A percentile compares a stretch with the other conserved stretches of the same genome.
These are phyloP conservation scores for Ochromonas danica DNA, from an alignment of 108 stramenopile species.

Conservation along the genomic window DNA sequence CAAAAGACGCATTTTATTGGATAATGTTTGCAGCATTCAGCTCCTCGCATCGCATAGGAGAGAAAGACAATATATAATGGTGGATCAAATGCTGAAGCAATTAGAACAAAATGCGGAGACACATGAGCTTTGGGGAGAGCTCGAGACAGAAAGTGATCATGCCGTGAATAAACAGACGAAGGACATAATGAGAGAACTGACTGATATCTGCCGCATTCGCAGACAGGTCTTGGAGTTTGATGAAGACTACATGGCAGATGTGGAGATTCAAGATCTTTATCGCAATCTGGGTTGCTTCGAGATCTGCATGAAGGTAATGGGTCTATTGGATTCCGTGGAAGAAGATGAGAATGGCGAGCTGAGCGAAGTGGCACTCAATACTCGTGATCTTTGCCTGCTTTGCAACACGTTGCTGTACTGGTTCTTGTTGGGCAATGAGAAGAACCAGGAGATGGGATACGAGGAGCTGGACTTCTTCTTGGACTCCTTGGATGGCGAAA, in stretches of 20 bases:
- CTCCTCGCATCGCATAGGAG: constrained; percentile 10
- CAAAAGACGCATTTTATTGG: constrained; percentile 1
- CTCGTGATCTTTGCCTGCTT: not conserved
- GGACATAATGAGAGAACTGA: constrained; percentile 29
- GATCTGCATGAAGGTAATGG: constrained; percentile 23
- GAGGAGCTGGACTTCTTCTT: constrained; percentile 35
- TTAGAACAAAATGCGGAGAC: constrained; percentile 41
- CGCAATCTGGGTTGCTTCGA: constrained; percentile 42
- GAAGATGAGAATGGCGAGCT: constrained; percentile 28
- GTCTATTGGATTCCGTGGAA: constrained; percentile 27
- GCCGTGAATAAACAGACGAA: constrained; percentile 33
- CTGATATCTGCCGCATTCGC: constrained; percentile 24
- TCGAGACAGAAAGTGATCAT: constrained; percentile 32
- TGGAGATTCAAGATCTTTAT: constrained; percentile 35
- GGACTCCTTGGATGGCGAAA: constrained; percentile 37
- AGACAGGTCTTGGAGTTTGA: not conserved
- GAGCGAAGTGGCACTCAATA: constrained; percentile 27
- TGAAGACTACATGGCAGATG: not conserved
- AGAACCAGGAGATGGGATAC: constrained; percentile 41
- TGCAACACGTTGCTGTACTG: constrained; percentile 40
- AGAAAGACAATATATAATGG: not conserved
- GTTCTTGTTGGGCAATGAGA: constrained; percentile 43
- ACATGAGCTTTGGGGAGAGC: constrained; percentile 45
- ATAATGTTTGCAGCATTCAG: constrained; percentile 34
- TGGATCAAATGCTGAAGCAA: constrained; percentile 28